Percentiles rank a stretch among this genome's conserved stretches.
phyloP scores from a whole-genome alignment of 2,329 filamentous ascomycete species.

The Fusarium mangiferae region DNA sequence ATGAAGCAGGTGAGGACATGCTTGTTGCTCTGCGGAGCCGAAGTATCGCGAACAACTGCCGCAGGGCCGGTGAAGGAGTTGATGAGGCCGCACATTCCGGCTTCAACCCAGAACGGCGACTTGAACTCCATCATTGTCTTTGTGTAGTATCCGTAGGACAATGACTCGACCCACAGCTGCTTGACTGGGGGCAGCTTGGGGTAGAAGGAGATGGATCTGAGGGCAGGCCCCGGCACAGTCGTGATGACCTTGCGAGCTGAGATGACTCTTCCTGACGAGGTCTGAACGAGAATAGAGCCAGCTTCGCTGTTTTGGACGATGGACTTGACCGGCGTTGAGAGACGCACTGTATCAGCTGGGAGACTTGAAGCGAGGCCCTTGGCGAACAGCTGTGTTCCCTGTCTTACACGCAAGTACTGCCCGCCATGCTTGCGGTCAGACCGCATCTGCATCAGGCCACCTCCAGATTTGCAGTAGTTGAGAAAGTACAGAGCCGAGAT shows the following conservation, averaged over 20 bases:
- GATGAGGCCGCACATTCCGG: conserved; percentile 12
- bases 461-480: conserved; percentile 15
- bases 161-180: not conserved
- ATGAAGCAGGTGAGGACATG: not conserved
- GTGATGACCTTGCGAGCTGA: not conserved
- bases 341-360: not conserved
- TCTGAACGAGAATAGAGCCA: not conserved
- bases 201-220: not conserved
- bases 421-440: conserved; percentile 23
- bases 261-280: not conserved
- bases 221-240: not conserved
- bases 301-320: not conserved
- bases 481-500: conserved; percentile 24
- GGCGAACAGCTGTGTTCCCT: conserved; percentile 7
- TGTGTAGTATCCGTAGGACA: conserved; percentile 21
- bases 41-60: not conserved
- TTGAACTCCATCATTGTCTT: conserved; percentile 26
- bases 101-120: conserved; percentile 16
- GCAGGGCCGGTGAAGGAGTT: not conserved
- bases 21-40: not conserved
- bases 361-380: not conserved
- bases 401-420: conserved; percentile 15
- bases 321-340: not conserved
- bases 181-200: not conserved
- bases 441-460: conserved; percentile 21